Conservation (phyloP, 2,329 filamentous ascomycete genomes). For the Diaporthe ampelina region DNA sequence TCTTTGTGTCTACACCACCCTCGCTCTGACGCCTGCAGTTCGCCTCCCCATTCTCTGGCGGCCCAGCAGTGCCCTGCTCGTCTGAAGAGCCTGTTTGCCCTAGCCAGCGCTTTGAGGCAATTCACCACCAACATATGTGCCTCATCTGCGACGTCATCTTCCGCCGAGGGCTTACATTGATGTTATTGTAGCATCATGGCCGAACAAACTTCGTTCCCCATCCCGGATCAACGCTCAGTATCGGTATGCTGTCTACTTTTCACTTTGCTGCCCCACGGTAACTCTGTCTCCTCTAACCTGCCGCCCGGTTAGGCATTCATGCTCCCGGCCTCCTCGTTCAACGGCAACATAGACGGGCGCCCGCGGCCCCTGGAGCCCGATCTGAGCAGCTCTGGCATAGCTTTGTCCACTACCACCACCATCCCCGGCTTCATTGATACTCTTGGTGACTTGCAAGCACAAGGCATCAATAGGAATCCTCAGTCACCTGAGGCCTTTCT, state of each 20-base stretch:
- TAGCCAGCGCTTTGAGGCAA: neutral
- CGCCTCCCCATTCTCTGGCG: constrained; percentile 4
- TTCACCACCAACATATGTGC: constrained; percentile 7
- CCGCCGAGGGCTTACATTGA: neutral
- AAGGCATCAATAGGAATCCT: constrained; percentile 7
- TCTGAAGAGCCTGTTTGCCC: neutral
- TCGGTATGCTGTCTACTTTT: constrained; percentile 41
- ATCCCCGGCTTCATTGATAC: constrained; percentile 12
- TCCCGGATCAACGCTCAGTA: constrained; percentile 13
- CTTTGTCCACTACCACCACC: constrained; percentile 29
- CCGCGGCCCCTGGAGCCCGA: constrained; percentile 44
- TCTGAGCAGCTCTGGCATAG: constrained; percentile 40
- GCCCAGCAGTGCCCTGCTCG: neutral
- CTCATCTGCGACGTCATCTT: neutral
- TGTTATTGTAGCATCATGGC: constrained; percentile 35
- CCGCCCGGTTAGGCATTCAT: constrained; percentile 43
- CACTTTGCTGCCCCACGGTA: neutral
- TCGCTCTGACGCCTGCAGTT: constrained; percentile 12
- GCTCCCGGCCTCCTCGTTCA: constrained; percentile 4
- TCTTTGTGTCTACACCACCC: neutral
- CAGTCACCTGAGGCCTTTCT: constrained; percentile 20
- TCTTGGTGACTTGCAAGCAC: constrained; percentile 33
- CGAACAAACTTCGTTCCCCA: constrained; percentile 12
- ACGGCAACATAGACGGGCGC: constrained; percentile 41
- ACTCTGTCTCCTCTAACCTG: constrained; percentile 36